Conservation (phyloP, 1,284 basidiomycete genomes). For the Kwoniella shivajii region DNA sequence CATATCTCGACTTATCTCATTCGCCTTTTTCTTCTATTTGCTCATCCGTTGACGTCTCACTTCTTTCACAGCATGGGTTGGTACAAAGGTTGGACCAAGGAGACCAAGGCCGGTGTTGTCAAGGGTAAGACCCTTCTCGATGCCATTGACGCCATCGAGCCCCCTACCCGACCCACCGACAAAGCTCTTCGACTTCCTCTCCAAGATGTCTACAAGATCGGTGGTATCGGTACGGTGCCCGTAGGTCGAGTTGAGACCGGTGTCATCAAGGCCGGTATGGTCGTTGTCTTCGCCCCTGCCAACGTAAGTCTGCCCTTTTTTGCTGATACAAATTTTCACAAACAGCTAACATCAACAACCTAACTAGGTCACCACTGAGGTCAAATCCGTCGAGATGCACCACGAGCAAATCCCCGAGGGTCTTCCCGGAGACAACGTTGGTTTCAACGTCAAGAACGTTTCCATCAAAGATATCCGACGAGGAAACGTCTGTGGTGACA, state of each 20-base stretch:
- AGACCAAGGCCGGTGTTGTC: conserved; percentile 86
- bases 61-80: conserved; percentile 80
- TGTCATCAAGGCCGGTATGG: conserved; percentile 99
- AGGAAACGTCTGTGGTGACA: conserved; percentile 98
- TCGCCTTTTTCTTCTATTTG: conserved; percentile 5
- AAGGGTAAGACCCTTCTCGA: conserved; percentile 99
- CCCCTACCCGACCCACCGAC: conserved; percentile 93
- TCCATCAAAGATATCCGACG: conserved; percentile 99
- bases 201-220: conserved; percentile 99
- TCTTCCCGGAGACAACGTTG: conserved; percentile 92
- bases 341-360: too few species aligned
- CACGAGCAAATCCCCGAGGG: conserved; percentile 98
- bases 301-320: too few species aligned
- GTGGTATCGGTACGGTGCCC: conserved; percentile 99
- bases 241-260: conserved; percentile 99
- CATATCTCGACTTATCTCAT: conserved; percentile 5
- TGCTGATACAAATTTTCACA: too few species aligned
- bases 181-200: conserved; percentile 99
- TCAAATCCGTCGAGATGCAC: conserved; percentile 99
- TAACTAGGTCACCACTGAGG: conserved; percentile 99
- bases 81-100: conserved; percentile 99
- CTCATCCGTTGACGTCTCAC: conserved; percentile 14
- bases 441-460: conserved; percentile 77
- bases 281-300: conserved; percentile 93
- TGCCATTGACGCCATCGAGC: conserved; percentile 99